Percentiles rank a stretch among this genome's conserved stretches.
phyloP scores from a whole-genome alignment of 306 rosid species.

The Prunus salicina region DNA sequence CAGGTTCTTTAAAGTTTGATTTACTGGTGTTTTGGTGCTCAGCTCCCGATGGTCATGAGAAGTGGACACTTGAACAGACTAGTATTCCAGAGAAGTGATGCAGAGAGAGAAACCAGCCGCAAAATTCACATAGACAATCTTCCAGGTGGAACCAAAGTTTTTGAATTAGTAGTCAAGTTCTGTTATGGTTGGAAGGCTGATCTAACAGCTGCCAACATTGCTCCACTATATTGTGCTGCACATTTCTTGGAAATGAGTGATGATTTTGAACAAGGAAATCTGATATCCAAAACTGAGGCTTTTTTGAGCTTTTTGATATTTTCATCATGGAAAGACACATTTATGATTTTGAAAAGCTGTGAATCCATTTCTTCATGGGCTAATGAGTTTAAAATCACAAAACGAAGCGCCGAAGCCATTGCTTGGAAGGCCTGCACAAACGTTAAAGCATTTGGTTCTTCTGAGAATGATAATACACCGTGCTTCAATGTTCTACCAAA shows the following conservation, averaged over 20 bases:
- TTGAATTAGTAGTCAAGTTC: constrained; percentile 60
- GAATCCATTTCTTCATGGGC: constrained; percentile 67
- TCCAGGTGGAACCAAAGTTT: constrained; percentile 66
- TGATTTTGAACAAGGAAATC: constrained; percentile 61
- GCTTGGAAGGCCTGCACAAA: constrained; percentile 63
- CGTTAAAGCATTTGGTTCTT: constrained; percentile 30
- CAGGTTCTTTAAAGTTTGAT: constrained; percentile 4
- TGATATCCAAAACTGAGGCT: constrained; percentile 59
- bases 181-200: constrained; percentile 83
- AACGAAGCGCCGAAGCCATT: constrained; percentile 59
- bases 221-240: constrained; percentile 62
- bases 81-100: constrained; percentile 47
- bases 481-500: constrained; percentile 13
- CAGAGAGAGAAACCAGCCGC: constrained; percentile 13
- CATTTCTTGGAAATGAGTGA: constrained; percentile 83
- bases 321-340: constrained; percentile 78
- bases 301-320: constrained; percentile 56
- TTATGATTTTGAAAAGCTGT: constrained; percentile 58
- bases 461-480: constrained; percentile 15
- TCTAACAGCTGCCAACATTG: constrained; percentile 49
- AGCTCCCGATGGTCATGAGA: constrained; percentile 77
- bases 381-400: constrained; percentile 48
- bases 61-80: constrained; percentile 71
- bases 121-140: constrained; percentile 53
- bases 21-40: constrained; percentile 9